Evolutionary conservation across 1,284 basidiomycete species (phyloP).

Genomic region (Ceratobasidium sp.): DNA sequence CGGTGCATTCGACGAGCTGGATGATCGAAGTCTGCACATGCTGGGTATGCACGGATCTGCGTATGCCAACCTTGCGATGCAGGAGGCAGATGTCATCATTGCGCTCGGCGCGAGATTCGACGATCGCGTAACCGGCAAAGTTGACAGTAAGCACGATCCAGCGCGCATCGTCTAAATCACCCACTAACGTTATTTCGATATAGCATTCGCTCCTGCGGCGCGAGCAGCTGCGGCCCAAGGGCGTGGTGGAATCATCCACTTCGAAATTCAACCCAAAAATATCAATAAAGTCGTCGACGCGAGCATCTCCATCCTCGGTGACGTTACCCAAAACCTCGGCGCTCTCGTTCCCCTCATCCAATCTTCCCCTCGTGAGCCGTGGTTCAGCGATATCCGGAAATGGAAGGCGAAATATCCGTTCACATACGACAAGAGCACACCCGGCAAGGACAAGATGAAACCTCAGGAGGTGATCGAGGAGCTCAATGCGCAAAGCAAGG

Average conservation of each 20-base stretch:
- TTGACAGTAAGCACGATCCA: conserved; percentile 67
- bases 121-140: conserved; percentile 96
- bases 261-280: conserved; percentile 99
- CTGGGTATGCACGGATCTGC: conserved; percentile 99
- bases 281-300: conserved; percentile 99
- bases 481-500: conserved; percentile 80
- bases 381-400: conserved; percentile 84
- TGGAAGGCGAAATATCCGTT: conserved; percentile 96
- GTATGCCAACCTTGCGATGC: conserved; percentile 98
- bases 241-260: conserved; percentile 97
- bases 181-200: conserved; percentile 7
- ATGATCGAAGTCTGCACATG: conserved; percentile 94
- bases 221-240: conserved; percentile 87
- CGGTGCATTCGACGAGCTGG: conserved; percentile 93
- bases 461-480: conserved; percentile 98
- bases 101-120: conserved; percentile 97
- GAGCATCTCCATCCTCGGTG: conserved; percentile 92
- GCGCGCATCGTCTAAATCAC: not conserved
- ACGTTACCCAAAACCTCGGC: conserved; percentile 87
- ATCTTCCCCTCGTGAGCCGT: conserved; percentile 73
- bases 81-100: conserved; percentile 97
- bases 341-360: conserved; percentile 86
- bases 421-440: conserved; percentile 79
- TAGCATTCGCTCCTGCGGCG: conserved; percentile 90
- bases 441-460: conserved; percentile 82